phyloP scores from a whole-genome alignment of 345 rosid genomes.

The Gossypium turneri region DNA sequence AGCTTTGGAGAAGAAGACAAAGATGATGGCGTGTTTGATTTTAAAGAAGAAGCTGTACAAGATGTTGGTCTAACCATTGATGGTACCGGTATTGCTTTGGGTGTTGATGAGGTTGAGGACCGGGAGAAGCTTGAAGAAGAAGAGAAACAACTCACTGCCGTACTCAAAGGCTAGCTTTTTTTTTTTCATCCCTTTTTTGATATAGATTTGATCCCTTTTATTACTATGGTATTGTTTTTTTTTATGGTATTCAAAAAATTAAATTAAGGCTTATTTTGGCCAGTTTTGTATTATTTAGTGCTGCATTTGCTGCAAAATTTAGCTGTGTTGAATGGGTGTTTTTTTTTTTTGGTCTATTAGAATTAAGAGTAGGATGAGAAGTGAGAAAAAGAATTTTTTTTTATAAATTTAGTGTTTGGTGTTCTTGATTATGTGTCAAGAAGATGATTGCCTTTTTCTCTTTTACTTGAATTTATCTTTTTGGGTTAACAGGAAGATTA shows the following conservation, averaged over 20 bases:
- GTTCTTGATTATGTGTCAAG: background rate
- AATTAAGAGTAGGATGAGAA: background rate
- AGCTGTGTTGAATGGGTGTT: background rate
- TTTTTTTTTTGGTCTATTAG: background rate
- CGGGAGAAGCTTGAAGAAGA: conserved; percentile 41
- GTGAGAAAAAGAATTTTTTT: background rate
- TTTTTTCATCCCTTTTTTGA: background rate
- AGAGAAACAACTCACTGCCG: conserved; percentile 54
- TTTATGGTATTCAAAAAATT: background rate
- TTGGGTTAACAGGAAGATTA: background rate
- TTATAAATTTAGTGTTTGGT: background rate
- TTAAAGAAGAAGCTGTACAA: conserved; percentile 14
- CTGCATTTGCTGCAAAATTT: background rate
- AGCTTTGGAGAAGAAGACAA: conserved; percentile 41
- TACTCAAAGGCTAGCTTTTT: conserved; percentile 48
- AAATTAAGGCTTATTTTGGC: background rate
- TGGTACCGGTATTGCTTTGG: conserved; percentile 15
- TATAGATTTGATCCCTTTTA: background rate
- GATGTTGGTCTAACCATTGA: background rate
- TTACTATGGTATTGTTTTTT: background rate
- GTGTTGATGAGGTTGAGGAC: conserved; percentile 28
- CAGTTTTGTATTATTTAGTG: background rate
- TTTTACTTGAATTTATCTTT: background rate
- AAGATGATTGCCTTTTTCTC: background rate
- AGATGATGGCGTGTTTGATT: conserved; percentile 33